Evolutionary conservation across 257 asterid species (phyloP), one percentile per base, ranked within the genome.

Genomic region (Ilex asprella): DNA sequence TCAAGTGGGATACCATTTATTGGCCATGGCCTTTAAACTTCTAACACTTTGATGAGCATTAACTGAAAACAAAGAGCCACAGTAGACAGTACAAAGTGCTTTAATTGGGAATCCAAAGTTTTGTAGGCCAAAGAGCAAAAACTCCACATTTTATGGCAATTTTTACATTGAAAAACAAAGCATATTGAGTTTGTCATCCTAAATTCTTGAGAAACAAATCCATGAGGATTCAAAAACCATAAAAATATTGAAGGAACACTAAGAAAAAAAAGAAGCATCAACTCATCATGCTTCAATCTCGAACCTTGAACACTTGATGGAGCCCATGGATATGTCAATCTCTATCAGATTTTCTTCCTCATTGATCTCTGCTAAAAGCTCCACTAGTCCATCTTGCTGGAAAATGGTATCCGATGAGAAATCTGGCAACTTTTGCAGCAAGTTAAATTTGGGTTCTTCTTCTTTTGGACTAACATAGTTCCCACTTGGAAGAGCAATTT

Each of bases 301-400:
- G 71, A 77, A 72, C 70, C 78, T 75, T 70, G 86, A 79, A 63
- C 78, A 84, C 68, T 86, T 89, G 83, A 89, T 89, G 63, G 95
- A 89, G 67, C 97, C 97, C 87, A 86, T 86, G 66, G 82, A 79
- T 55, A 89, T 82, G 65, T 89, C 95, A 65, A 89, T 89, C 85
- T 89, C 97, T 68, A 89, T 89, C 79, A 89, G 54, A 67, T 82
- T 89, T 14, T 86, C 97, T 77, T 89, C 97, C 61, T 86, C 95
- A 70, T 76, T 78, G 70, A 78, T 68, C 63, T 80, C 86, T 66
- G 84, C 70, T 58, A 67, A 68, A 56, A 75, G 68, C 63, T 83
- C 88, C 71, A 73, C 11, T 12, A 70, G 29, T 8, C 55, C 53
- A 30, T 59, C 54, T 53, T 79, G 76, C 21, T 74, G 62, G 30